Evolutionary conservation across 306 rosid species (phyloP).

Genomic region (Cucurbita argyrosperma): DNA sequence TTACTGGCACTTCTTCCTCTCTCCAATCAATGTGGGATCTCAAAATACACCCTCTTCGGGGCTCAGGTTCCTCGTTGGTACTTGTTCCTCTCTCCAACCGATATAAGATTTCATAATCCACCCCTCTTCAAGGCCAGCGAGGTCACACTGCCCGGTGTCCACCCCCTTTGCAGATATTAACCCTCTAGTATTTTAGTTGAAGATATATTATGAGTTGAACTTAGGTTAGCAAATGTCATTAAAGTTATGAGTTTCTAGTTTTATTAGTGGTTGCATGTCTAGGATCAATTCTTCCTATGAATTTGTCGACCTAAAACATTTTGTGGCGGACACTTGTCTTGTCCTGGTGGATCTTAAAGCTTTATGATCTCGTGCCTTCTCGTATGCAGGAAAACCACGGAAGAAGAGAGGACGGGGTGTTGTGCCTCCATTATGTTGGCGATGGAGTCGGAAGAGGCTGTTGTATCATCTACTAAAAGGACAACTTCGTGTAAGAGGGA

Average conservation of each 20-base stretch:
- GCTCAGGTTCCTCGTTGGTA: too few relatives aligned
- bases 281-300: neutral
- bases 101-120: too few relatives aligned
- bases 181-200: too few relatives aligned
- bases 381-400: neutral
- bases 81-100: too few relatives aligned
- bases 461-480: slow-evolving; percentile 18
- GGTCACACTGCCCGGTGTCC: too few relatives aligned
- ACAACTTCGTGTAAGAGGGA: neutral
- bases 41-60: too few relatives aligned
- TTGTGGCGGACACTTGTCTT: neutral
- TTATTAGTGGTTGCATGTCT: neutral
- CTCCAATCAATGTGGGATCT: too few relatives aligned
- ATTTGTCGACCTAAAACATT: neutral
- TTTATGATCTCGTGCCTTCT: neutral
- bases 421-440: slow-evolving; percentile 18
- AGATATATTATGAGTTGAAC: neutral
- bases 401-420: neutral
- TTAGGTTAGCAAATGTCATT: neutral
- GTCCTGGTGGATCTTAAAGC: neutral
- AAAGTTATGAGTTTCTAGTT: neutral
- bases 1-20: too few relatives aligned
- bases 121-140: too few relatives aligned
- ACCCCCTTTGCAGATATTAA: too few relatives aligned
- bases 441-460: slow-evolving; percentile 20